Evolutionary conservation across 257 asterid genomes (phyloP).

Genomic region (Fraxinus americana): DNA sequence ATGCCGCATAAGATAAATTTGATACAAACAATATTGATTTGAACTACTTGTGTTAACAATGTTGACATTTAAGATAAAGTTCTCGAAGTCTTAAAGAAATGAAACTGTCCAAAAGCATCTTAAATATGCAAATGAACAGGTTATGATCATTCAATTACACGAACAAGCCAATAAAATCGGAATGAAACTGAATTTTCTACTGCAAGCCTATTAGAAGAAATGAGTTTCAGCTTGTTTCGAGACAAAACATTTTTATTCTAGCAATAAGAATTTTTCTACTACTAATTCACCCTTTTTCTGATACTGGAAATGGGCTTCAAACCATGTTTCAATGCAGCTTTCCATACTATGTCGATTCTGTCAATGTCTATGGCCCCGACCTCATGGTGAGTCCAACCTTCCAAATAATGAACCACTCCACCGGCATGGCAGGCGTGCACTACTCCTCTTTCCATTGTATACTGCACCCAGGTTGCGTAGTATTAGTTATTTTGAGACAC

Average conservation of each 20-base stretch:
- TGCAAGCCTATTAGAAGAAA: not conserved
- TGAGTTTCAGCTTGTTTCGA: not conserved
- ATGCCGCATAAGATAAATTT: no score
- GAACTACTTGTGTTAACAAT: no score
- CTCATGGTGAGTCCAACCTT: constrained; percentile 91
- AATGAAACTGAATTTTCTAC: not conserved
- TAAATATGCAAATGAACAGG: no score
- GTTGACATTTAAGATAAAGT: no score
- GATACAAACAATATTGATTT: no score
- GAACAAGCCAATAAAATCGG: constrained; percentile 5
- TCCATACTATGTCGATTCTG: constrained; percentile 78
- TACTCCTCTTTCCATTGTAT: constrained; percentile 90
- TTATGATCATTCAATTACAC: not conserved
- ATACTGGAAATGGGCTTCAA: constrained; percentile 57
- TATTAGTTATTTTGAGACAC: no score
- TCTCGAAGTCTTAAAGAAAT: no score
- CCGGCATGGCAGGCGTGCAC: constrained; percentile 98
- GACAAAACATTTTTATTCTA: not conserved
- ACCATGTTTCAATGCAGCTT: constrained; percentile 84
- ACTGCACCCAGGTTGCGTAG: constrained; percentile 41
- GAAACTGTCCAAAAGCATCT: not conserved
- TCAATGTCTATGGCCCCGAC: constrained; percentile 89
- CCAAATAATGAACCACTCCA: constrained; percentile 74
- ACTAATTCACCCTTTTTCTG: not conserved
- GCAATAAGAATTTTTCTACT: not conserved